Base-by-base conservation (phyloP, 2,329 filamentous ascomycete species). In the Nemania diffusa region DNA sequence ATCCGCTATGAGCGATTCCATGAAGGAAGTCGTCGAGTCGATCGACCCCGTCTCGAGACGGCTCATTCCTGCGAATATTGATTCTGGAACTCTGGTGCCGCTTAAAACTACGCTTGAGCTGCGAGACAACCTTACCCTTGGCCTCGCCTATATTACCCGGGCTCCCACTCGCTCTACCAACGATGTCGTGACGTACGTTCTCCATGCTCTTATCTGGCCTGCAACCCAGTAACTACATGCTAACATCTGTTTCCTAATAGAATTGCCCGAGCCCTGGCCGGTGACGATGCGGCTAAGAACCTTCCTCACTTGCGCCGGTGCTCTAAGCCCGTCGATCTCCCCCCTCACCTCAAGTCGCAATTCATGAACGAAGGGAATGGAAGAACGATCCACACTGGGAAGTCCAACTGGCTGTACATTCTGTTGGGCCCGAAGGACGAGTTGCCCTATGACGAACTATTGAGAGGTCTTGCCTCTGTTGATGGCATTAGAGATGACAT, bases 231-330 rank as follows among this genome's bases (percentile, higher is more conserved):
- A 52, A 27, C 58, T 44, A 71, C 73, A 71, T 74, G 67, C 73
- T 81, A 73, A 81, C 71, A 17, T 60, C 27, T 58, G 42, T 51
- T 42, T 24, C n/a, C 58, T 13, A 15, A 40, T 34, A 68, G 77
- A 71, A 89, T 87, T 67, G 79, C 90, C 73, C 84, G 86, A 73
- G 80, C 82, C 60, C 78, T 88, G 75, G 81, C 87, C 68, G 86
- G 86, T 74, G 85, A 88, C 74, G 87, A 87, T 77, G 84, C 85
- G 75, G 86, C 85, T 84, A 87, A 89, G 79, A 87, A 86, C 83
- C 82, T 91, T 73, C 86, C 88, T 80, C 89, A 95, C 80, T 84
- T 95, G 63, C 91, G 92, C 70, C 87, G 92, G 77, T 92, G 93
- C 77, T 91, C 90, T 65, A 93, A 94, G 78, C 87, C 87, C 53